Evolutionary conservation across 2,329 filamentous ascomycete species (phyloP).

Genomic region (Cordyceps pruinosa): DNA sequence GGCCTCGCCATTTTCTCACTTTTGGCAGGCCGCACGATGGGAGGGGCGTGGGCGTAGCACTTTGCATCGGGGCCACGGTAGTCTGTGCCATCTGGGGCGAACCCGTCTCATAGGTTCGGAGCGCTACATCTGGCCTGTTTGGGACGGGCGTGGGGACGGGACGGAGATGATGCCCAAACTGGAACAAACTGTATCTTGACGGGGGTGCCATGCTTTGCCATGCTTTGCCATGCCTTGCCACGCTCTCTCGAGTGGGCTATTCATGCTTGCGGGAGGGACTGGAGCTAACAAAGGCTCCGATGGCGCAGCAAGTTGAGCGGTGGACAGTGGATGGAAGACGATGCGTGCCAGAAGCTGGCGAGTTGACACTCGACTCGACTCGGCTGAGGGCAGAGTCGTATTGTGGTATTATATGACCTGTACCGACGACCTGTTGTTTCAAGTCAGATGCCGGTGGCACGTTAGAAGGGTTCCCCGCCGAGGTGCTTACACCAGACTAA

Average conservation of each 20-base stretch:
- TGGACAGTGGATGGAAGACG: no score
- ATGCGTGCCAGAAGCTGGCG: no score
- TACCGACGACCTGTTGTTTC: background rate
- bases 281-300: no score
- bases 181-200: slow-evolving; percentile 7
- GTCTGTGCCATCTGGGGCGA: background rate
- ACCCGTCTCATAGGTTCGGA: background rate
- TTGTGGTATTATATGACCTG: background rate
- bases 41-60: background rate
- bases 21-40: background rate
- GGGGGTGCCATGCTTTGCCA: slow-evolving; percentile 5
- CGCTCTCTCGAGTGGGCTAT: background rate
- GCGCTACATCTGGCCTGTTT: slow-evolving; percentile 1
- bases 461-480: background rate
- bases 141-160: background rate
- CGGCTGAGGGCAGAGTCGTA: background rate
- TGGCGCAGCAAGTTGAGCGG: no score
- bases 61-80: slow-evolving; percentile 3
- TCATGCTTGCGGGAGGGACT: background rate
- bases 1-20: background rate
- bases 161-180: slow-evolving; percentile 12
- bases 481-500: background rate
- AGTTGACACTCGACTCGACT: background rate
- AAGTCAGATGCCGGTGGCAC: background rate
- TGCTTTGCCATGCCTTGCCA: no score